Base-by-base conservation (phyloP, 2,329 filamentous ascomycete genomes). In the Fusarium sp. region DNA sequence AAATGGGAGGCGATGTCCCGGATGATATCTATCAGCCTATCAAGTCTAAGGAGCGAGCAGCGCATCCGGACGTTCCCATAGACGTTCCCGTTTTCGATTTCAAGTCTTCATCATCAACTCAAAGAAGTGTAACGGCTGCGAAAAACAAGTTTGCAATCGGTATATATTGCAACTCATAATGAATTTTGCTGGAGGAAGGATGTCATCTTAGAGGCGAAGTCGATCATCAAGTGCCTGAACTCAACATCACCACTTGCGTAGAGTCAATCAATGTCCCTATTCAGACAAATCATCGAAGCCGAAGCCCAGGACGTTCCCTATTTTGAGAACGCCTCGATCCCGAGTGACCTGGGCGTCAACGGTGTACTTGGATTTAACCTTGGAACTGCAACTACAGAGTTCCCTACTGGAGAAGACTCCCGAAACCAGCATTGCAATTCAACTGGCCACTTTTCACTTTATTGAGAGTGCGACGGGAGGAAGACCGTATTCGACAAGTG, bases 381-480 rank as follows among this genome's bases (percentile, higher is more conserved):
- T 22, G 38, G 7, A 41, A 6, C 13, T 14, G 39, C 1, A 41
- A 41, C 39, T 2, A 41, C 13, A 20, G 48, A 24, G 12, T 79
- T 80, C 44, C 69, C 68, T 2, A 54, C 74, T 0, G 77, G 76
- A 8, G 72, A 52, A 51, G 6, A 32, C 3, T 73, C 79, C 1
- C 75, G 75, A 17, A 63, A 81, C 0, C 66, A 79, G 7, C 80
- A 82, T 45, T 78, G 72, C 34, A 1, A 62, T 6, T 65, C 68
- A 1, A 79, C 73, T 1, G 75, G 73, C 1, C 80, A 82, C 45
- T 30, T 42, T 3, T 11, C 9, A 5, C 76, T 72, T 14, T 30
- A 65, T 0, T 75, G 74, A 50, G 78, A 82, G 39, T 82, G 80
- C 50, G 71, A 75, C 7, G 54, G 42, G 38, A 41, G 38, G 22